phyloP scores from a whole-genome alignment of 108 stramenopile genomes.

The Chaetoceros muelleri region DNA sequence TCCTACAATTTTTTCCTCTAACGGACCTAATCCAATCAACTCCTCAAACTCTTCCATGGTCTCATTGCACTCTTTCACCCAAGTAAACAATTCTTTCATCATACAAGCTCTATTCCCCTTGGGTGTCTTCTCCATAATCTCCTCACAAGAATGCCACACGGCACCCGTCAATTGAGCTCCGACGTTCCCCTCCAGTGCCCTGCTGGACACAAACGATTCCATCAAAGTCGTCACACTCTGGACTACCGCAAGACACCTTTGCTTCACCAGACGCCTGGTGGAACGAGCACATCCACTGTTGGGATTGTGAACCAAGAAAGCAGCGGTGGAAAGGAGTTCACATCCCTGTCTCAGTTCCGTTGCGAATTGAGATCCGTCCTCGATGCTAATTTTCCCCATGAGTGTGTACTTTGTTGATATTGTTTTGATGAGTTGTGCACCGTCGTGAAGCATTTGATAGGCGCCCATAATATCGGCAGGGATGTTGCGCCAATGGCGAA shows the following conservation, averaged over 20 bases:
- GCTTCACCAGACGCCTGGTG: slow-evolving; percentile 38
- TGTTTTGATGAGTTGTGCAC: slow-evolving; percentile 40
- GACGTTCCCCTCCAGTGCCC: slow-evolving; percentile 28
- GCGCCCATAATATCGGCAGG: slow-evolving; percentile 38
- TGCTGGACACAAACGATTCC: slow-evolving; percentile 27
- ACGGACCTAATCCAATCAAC: slow-evolving; percentile 42
- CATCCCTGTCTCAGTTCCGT: slow-evolving; percentile 48
- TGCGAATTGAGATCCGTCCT: slow-evolving; percentile 34
- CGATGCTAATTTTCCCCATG: slow-evolving; percentile 37
- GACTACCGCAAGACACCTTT: slow-evolving; percentile 37
- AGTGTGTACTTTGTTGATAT: slow-evolving; percentile 79
- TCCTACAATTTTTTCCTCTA: slow-evolving; percentile 2
- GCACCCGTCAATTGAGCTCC: slow-evolving; percentile 67
- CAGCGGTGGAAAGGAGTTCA: slow-evolving; percentile 47
- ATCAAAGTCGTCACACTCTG: slow-evolving; percentile 36
- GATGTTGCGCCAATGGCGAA: slow-evolving; percentile 44
- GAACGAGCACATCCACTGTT: slow-evolving; percentile 45
- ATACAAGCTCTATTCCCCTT: slow-evolving; percentile 64
- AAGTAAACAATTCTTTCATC: slow-evolving; percentile 69
- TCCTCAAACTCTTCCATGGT: slow-evolving; percentile 72
- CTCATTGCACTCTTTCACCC: slow-evolving; percentile 64
- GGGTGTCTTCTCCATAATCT: slow-evolving; percentile 22
- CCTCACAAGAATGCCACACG: slow-evolving; percentile 70
- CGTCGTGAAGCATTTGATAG: slow-evolving; percentile 41
- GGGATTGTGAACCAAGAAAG: slow-evolving; percentile 32